Conservation (phyloP, 2,329 filamentous ascomycete species). For the Chlorencoelia australis region DNA sequence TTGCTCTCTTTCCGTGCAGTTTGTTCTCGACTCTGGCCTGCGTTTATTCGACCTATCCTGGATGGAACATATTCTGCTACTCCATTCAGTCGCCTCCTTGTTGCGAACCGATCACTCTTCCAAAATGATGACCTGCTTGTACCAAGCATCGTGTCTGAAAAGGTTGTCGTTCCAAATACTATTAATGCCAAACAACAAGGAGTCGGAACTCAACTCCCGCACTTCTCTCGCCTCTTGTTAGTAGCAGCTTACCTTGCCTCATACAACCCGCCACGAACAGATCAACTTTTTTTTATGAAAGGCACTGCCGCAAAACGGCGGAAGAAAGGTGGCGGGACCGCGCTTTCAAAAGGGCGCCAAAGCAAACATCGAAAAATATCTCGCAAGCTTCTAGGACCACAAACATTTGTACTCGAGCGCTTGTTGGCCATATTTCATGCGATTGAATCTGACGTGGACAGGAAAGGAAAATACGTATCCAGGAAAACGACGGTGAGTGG, state of each 20-base stretch:
- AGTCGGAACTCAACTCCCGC: constrained; percentile 50
- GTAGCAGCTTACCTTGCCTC: constrained; percentile 72
- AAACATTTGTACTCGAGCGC: constrained; percentile 67
- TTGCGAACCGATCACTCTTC: constrained; percentile 58
- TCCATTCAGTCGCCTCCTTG: constrained; percentile 77
- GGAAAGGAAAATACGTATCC: constrained; percentile 15
- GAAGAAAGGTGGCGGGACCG: constrained; percentile 35
- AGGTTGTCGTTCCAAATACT: constrained; percentile 8
- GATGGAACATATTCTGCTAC: constrained; percentile 58
- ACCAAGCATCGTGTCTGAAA: constrained; percentile 44
- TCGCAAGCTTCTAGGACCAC: constrained; percentile 65
- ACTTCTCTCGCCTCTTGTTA: constrained; percentile 63
- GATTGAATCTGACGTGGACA: constrained; percentile 38
- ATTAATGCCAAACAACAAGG: constrained; percentile 26
- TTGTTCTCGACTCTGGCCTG: constrained; percentile 70
- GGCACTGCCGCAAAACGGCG: constrained; percentile 26
- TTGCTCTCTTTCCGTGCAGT: constrained; percentile 61
- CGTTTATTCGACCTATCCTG: constrained; percentile 70
- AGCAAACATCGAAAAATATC: constrained; percentile 61
- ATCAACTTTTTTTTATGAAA: constrained; percentile 62
- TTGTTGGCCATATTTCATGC: constrained; percentile 69
- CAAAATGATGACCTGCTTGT: constrained; percentile 63
- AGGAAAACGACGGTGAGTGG: constrained; percentile 9
- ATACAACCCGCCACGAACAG: constrained; percentile 66
- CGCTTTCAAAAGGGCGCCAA: constrained; percentile 25